Base-by-base conservation (phyloP, 305 asterid genomes). In the Fraxinus nigra region DNA sequence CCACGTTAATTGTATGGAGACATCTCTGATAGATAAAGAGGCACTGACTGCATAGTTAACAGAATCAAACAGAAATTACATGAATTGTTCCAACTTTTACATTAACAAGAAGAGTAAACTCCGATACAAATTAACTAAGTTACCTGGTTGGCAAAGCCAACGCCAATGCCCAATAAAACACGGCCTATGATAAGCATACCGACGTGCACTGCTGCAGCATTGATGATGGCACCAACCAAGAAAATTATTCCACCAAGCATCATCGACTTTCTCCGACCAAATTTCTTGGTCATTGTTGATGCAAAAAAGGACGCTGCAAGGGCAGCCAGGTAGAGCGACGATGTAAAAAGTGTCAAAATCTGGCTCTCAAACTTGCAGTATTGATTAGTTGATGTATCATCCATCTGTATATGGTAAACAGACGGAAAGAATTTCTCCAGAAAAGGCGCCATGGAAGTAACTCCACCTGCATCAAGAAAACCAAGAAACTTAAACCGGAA, bases 131-230 rank as follows among this genome's bases (percentile, higher is more conserved):
- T 9, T 2, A 43, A 69, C 0, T 37, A 1, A 1, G 46, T 9
- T 73, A 81, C 76, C 77, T 82, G 85, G 61, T 82, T 82, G 1
- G 80, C 79, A n/a, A 83, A 83, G 28, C 85, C 80, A 16, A 83
- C 70, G 3, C 82, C 85, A 40, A 79, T 11, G 4, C 80, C 85
- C 5, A 82, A 63, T 16, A 78, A 43, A 72, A 82, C 18, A n/a
- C 82, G 78, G 26, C 85, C 85, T 0, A 59, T 34, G 4, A 82
- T 82, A 6, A 78, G 76, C 85, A 82, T 82, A 10, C 8, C 35
- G 11, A 65, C 0, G 16, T 70, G 33, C 26, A 51, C 67, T 0
- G 79, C 73, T 0, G 34, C 63, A 11, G 48, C 79, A 0, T 59
- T 83, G 16, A 78, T 22, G 11, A 70, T 59, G 5, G 74, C 85